Evolutionary conservation across 805 yeast species (phyloP).

Genomic region (Wickerhamiella spandovensis): DNA sequence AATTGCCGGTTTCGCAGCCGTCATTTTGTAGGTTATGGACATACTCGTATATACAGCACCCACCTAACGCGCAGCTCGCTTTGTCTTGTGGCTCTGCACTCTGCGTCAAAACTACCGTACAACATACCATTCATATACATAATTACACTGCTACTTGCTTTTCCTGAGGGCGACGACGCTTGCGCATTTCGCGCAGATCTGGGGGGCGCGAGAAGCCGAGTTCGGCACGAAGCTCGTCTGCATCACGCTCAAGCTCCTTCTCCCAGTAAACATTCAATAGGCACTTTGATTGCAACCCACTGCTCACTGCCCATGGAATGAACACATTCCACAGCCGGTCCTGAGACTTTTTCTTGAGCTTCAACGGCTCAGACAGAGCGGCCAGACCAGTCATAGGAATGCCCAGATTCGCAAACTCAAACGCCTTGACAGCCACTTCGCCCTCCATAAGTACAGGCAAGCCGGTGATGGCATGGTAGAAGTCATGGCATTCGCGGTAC

Average conservation of each 20-base stretch:
- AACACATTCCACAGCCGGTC: conserved; percentile 50
- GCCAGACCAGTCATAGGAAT: conserved; percentile 94
- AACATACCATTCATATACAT: neutral
- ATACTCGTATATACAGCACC: no score
- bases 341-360: conserved; percentile 44
- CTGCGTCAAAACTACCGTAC: neutral
- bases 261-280: conserved; percentile 91
- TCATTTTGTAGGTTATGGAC: no score
- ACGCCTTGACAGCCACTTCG: conserved; percentile 85
- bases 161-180: conserved; percentile 13
- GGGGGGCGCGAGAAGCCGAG: conserved; percentile 69
- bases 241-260: conserved; percentile 54
- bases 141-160: conserved; percentile 1
- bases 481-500: conserved; percentile 93
- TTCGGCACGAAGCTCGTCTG: conserved; percentile 55
- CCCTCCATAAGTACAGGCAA: conserved; percentile 89
- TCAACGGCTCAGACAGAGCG: conserved; percentile 75
- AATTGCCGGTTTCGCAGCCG: no score
- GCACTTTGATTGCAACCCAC: conserved; percentile 61
- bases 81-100: no score
- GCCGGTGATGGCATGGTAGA: conserved; percentile 84
- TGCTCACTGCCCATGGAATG: conserved; percentile 75
- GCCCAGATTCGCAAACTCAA: conserved; percentile 84
- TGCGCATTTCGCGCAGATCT: conserved; percentile 56
- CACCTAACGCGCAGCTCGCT: no score